Conservation (phyloP, 2,329 filamentous ascomycete species). For the Claviceps sp. region DNA sequence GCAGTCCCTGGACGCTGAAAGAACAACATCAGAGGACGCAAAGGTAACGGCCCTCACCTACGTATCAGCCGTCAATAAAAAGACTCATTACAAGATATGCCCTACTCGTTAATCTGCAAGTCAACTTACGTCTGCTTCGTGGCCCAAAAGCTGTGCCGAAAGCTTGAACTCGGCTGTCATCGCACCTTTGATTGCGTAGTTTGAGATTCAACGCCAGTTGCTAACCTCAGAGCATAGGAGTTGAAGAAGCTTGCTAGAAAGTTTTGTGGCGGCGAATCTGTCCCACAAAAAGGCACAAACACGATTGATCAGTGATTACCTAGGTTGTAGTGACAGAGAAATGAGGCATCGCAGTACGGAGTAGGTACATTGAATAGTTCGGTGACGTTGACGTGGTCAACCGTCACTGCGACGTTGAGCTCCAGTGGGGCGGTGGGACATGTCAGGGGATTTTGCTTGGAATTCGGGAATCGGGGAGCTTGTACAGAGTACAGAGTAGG, state of each 20-base stretch:
- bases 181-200: slow-evolving; percentile 6
- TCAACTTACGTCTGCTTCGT: slow-evolving; percentile 75
- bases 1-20: slow-evolving; percentile 84
- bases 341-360: not conserved
- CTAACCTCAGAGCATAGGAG: not conserved
- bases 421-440: slow-evolving; percentile 5
- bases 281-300: not conserved
- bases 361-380: not conserved
- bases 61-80: not conserved
- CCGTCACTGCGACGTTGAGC: not conserved
- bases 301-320: no score
- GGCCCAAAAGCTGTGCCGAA: slow-evolving; percentile 76
- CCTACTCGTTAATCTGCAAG: not conserved
- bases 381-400: slow-evolving; percentile 6
- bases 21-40: slow-evolving; percentile 54
- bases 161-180: slow-evolving; percentile 85
- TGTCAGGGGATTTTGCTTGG: not conserved
- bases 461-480: no score
- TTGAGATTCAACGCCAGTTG: not conserved
- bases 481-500: no score
- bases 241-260: not conserved
- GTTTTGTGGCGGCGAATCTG: not conserved
- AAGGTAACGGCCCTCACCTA: slow-evolving; percentile 83
- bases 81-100: not conserved
- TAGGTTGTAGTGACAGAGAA: not conserved